Base-by-base conservation (phyloP, 345 rosid genomes). In the Melaleuca quinquenervia region DNA sequence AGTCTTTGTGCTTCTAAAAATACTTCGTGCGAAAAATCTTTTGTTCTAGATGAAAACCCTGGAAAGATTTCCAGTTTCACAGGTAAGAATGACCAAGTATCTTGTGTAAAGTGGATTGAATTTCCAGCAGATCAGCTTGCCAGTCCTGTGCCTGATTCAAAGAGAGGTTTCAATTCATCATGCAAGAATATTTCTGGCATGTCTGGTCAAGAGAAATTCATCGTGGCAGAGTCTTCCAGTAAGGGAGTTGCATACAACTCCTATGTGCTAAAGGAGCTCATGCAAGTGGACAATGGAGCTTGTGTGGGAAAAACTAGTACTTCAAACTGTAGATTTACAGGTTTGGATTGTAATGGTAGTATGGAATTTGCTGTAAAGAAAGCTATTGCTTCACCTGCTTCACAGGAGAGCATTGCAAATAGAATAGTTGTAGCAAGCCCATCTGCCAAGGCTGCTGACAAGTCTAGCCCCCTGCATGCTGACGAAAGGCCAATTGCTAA, bases 401-500 rank as follows among this genome's bases (percentile, higher is more conserved):
- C 98, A 78, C 95, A 95, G 90, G 98, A 94, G 93, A 94, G 96
- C 87, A 88, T 90, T 60, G 94, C 92, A 26, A 88, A 92, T 20
- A 90, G 86, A 89, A 86, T 91, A 83, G 86, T 88, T 84, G 89
- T 88, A 85, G 89, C 87, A 76, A 87, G 89, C 86, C 93, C 92
- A 85, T 88, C 94, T 62, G 86, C 88, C 41, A 85, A 89, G 56
- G 89, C 54, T 62, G 85, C 53, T 50, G 89, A 84, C 82, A 91
- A 90, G 83, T 84, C 88, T 48, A 85, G 90, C 86, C 84, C 89
- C 82, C 83, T 86, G 84, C 84, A 85, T 82, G 86, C 85, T 74
- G 86, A 89, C 74, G 90, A 90, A n/a, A 85, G 85, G 60, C 74
- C 88, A 51, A 78, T 82, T 86, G 91, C 85, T 86, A 87, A 87